Evolutionary conservation across 805 yeast species (phyloP).

Genomic region (Metschnikowia corniflorae): DNA sequence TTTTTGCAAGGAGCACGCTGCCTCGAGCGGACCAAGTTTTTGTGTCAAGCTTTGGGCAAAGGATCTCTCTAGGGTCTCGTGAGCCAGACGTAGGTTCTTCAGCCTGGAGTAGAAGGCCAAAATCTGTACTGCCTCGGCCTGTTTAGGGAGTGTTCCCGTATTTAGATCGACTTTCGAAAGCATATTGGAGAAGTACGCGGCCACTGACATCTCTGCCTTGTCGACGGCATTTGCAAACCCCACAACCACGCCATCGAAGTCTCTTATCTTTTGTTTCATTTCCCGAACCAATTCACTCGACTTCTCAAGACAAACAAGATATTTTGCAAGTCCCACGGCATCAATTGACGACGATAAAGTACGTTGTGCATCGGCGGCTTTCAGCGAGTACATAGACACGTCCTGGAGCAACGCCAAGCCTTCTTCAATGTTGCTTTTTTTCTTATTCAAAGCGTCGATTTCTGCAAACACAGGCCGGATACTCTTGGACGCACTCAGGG

Average conservation of each 20-base stretch:
- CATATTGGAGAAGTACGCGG: slow-evolving; percentile 41
- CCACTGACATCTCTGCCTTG: slow-evolving; percentile 54
- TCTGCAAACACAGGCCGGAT: slow-evolving; percentile 70
- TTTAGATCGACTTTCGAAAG: slow-evolving; percentile 8
- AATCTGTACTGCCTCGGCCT: slow-evolving; percentile 11
- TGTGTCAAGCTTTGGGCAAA: slow-evolving; percentile 8
- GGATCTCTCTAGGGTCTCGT: slow-evolving; percentile 15
- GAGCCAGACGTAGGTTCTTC: slow-evolving; percentile 11
- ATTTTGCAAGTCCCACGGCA: slow-evolving; percentile 38
- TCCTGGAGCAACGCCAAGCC: slow-evolving; percentile 50
- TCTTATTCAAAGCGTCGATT: slow-evolving; percentile 52
- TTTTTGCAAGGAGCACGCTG: slow-evolving; percentile 42
- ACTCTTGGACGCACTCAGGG: slow-evolving; percentile 55
- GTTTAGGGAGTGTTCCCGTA: slow-evolving; percentile 6
- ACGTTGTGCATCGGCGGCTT: slow-evolving; percentile 39
- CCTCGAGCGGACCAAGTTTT: slow-evolving; percentile 32
- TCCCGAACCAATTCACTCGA: slow-evolving; percentile 46
- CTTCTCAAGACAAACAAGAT: slow-evolving; percentile 29
- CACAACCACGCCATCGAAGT: slow-evolving; percentile 64
- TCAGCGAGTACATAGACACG: slow-evolving; percentile 49
- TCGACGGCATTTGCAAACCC: slow-evolving; percentile 55
- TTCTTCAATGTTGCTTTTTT: slow-evolving; percentile 55
- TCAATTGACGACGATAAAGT: slow-evolving; percentile 33
- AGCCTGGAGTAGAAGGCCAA: slow-evolving; percentile 12
- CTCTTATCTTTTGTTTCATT: slow-evolving; percentile 40